phyloP scores from a whole-genome alignment of 192 early-diverging fungal genomes.

The Gonapodya sp. region DNA sequence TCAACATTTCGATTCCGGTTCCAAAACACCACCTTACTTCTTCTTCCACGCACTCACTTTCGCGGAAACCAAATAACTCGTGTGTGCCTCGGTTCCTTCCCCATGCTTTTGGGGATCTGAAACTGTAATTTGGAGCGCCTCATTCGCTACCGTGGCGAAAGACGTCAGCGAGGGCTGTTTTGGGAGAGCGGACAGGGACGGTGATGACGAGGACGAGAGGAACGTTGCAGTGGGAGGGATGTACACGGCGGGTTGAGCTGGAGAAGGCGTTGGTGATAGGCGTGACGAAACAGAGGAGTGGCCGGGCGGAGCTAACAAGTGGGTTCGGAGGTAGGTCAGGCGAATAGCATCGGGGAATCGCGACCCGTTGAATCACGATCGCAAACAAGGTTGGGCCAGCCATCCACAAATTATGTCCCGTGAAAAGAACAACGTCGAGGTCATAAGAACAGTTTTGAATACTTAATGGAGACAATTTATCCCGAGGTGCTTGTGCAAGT shows the following conservation, averaged over 20 bases:
- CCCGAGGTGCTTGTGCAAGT: too few relatives aligned
- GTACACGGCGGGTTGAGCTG: not conserved
- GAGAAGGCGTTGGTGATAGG: not conserved
- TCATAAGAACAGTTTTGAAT: too few relatives aligned
- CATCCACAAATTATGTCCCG: too few relatives aligned
- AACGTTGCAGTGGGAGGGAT: not conserved
- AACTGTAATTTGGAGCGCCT: conserved; percentile 39
- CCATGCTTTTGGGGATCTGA: conserved; percentile 79
- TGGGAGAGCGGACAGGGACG: not conserved
- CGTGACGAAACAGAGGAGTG: not conserved
- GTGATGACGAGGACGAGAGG: not conserved
- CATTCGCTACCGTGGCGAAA: not conserved
- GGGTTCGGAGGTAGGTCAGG: too few relatives aligned
- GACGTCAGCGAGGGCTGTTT: not conserved
- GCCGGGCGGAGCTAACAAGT: not conserved
- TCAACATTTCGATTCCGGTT: too few relatives aligned
- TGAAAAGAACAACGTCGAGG: too few relatives aligned
- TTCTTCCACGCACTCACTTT: conserved; percentile 41
- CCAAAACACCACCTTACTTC: not conserved
- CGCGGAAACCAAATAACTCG: conserved; percentile 76
- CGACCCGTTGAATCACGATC: too few relatives aligned
- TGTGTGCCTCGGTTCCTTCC: conserved; percentile 74
- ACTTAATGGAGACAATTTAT: too few relatives aligned
- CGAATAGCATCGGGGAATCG: too few relatives aligned
- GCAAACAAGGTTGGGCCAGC: too few relatives aligned